Percentiles rank a stretch among this genome's conserved stretches.
phyloP scores from a whole-genome alignment of 2,329 filamentous ascomycete species.

The Monosporascus cannonballus region DNA sequence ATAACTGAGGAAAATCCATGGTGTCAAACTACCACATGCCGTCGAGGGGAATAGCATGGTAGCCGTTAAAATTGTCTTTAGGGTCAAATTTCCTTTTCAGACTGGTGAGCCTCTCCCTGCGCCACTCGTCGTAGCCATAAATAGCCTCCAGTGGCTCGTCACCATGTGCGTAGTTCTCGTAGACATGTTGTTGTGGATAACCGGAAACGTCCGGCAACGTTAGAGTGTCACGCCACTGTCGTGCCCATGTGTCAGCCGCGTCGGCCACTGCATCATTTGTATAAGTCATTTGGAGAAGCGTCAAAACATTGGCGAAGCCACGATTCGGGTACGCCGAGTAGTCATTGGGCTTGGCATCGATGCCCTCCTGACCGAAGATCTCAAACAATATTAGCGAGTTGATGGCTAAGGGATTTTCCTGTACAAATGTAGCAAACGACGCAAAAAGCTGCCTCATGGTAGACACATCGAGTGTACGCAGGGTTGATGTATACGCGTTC shows the following conservation, averaged over 20 bases:
- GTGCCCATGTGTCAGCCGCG: slow-evolving; percentile 3
- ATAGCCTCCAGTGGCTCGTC: slow-evolving; percentile 6
- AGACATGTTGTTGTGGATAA: slow-evolving; percentile 3
- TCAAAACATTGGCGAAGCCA: slow-evolving; percentile 3
- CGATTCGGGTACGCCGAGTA: slow-evolving; percentile 4
- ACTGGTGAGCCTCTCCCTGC: slow-evolving; percentile 3
- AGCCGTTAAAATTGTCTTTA: slow-evolving; percentile 4
- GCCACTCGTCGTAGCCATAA: slow-evolving; percentile 9
- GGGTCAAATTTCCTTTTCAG: slow-evolving; percentile 7
- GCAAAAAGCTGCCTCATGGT: not conserved
- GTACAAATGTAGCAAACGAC: not conserved
- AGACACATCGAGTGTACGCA: not conserved
- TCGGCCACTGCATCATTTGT: slow-evolving; percentile 3
- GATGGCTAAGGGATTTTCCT: slow-evolving; percentile 2
- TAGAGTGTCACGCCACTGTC: slow-evolving; percentile 1
- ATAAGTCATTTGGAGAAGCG: slow-evolving; percentile 1
- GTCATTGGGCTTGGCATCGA: not conserved
- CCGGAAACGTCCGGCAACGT: slow-evolving; percentile 3
- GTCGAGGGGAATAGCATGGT: too few species aligned
- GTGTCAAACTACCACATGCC: too few species aligned
- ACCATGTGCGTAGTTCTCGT: slow-evolving; percentile 11
- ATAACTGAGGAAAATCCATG: too few species aligned
- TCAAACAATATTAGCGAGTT: slow-evolving; percentile 5
- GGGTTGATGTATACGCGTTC: slow-evolving; percentile 1
- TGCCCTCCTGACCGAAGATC: slow-evolving; percentile 5